Conservation (phyloP, 2,329 filamentous ascomycete species). For the Ilyonectria mors-panacis region DNA sequence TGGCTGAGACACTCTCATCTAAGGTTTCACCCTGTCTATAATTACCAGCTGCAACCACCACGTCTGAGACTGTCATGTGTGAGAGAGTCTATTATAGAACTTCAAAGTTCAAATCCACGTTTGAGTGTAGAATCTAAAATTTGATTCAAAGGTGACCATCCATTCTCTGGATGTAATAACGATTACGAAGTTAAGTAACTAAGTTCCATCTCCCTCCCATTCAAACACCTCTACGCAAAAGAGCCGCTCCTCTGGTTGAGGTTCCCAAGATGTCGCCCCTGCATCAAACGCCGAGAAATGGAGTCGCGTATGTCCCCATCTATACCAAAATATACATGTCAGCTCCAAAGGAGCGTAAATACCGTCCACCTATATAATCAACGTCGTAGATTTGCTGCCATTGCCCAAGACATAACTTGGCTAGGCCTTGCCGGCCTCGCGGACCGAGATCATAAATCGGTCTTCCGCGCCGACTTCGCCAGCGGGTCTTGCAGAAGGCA, state of each 20-base stretch:
- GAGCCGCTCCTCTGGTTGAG: neutral
- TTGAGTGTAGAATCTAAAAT: slow-evolving; percentile 1
- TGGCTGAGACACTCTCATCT: slow-evolving; percentile 3
- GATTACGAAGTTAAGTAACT: slow-evolving; percentile 36
- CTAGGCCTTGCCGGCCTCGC: slow-evolving; percentile 54
- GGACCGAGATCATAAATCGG: slow-evolving; percentile 55
- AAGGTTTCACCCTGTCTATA: neutral
- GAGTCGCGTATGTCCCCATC: slow-evolving; percentile 44
- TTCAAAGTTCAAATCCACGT: neutral
- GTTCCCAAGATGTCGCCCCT: slow-evolving; percentile 36
- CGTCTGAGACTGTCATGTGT: neutral
- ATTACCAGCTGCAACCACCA: neutral
- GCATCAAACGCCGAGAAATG: slow-evolving; percentile 46
- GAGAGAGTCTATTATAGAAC: neutral
- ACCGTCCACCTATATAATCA: slow-evolving; percentile 25
- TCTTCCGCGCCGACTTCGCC: slow-evolving; percentile 65
- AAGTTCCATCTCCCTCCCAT: slow-evolving; percentile 21
- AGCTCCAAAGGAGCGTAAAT: slow-evolving; percentile 13
- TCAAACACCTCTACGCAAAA: slow-evolving; percentile 10
- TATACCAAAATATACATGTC: slow-evolving; percentile 48
- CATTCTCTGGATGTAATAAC: slow-evolving; percentile 30
- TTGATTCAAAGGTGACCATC: slow-evolving; percentile 41
- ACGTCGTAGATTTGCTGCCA: slow-evolving; percentile 27
- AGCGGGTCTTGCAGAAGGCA: slow-evolving; percentile 53
- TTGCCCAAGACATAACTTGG: slow-evolving; percentile 27